Evolutionary conservation across 176 grass and related monocot genomes (phyloP).

Genomic region (Phragmites australis): DNA sequence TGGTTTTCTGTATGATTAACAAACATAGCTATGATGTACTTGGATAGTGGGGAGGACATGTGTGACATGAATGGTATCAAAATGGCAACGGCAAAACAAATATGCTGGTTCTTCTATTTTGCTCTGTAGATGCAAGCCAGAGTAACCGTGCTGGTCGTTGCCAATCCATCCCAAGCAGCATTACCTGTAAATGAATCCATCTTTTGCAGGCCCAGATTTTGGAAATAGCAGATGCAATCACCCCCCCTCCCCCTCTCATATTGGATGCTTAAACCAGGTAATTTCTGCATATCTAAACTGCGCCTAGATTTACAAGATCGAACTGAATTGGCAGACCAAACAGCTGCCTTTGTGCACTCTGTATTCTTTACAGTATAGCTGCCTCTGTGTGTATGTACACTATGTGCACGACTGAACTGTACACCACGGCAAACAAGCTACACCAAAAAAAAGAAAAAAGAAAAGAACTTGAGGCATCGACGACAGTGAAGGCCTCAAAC

Average conservation of each 20-base stretch:
- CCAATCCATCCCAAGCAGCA: background rate
- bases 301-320: background rate
- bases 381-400: background rate
- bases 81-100: background rate
- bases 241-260: background rate
- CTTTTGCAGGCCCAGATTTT: background rate
- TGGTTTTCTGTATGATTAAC: background rate
- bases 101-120: background rate
- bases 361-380: slow-evolving; percentile 5
- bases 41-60: background rate
- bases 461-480: background rate
- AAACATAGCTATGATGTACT: background rate
- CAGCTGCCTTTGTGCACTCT: background rate
- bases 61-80: background rate
- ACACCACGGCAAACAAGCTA: background rate
- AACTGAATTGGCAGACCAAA: slow-evolving; percentile 4
- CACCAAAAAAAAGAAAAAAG: background rate
- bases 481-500: slow-evolving; percentile 7
- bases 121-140: background rate
- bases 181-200: background rate
- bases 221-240: background rate
- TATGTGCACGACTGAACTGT: background rate
- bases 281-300: slow-evolving; percentile 7
- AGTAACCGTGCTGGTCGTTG: background rate
- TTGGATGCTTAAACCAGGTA: background rate